phyloP scores from a whole-genome alignment of 257 asterid genomes.

The Solanum commersonii region DNA sequence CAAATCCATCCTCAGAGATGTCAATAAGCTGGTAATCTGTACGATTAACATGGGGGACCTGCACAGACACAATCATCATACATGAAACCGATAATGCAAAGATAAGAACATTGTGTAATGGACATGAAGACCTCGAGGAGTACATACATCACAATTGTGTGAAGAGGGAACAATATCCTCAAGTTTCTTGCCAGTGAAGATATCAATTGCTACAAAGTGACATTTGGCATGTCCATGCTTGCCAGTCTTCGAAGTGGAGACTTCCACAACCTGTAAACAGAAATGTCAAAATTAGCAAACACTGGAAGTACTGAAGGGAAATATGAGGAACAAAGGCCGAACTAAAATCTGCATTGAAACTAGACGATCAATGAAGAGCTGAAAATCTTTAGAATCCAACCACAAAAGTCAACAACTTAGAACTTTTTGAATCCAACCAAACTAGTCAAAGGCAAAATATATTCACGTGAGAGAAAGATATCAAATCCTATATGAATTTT shows the following conservation, averaged over 20 bases:
- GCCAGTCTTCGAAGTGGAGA: conserved; percentile 92
- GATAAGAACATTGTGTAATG: background rate
- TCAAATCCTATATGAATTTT: no score
- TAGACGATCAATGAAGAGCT: background rate
- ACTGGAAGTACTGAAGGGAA: background rate
- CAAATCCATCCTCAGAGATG: conserved; percentile 93
- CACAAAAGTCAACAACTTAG: background rate
- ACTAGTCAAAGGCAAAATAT: no score
- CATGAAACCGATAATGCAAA: background rate
- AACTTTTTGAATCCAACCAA: background rate
- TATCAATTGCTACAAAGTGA: conserved; percentile 82
- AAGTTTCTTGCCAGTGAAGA: conserved; percentile 80
- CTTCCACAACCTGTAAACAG: conserved; percentile 65
- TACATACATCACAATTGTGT: conserved; percentile 73
- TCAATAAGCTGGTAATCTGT: conserved; percentile 88
- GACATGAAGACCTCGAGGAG: background rate
- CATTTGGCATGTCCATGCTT: conserved; percentile 95
- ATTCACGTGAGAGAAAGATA: no score
- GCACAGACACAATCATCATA: background rate
- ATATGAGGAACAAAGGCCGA: background rate
- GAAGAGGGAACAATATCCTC: conserved; percentile 95
- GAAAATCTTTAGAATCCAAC: background rate
- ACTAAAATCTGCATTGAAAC: background rate
- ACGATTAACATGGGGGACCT: conserved; percentile 92
- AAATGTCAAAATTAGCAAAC: background rate